Evolutionary conservation across 108 stramenopile species (phyloP), one percentile per base, ranked within the genome.

Genomic region (Discostella pseudostelligera): DNA sequence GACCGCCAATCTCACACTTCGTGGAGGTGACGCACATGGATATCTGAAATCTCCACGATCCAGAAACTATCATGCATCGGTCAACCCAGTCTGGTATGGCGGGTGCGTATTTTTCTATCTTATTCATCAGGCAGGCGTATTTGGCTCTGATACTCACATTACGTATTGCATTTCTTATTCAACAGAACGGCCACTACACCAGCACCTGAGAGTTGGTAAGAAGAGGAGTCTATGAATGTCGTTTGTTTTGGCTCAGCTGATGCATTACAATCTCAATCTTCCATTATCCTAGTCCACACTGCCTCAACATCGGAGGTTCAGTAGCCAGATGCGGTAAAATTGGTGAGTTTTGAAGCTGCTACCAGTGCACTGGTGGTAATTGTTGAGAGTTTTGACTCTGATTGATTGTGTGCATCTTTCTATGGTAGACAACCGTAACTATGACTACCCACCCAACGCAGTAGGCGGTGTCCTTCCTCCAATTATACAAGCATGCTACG

Each of bases 381-480:
- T 48, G 21, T 22, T 8, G 22, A 19, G 0, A 19, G 14, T 1
- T 22, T 17, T 14, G 22, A 16, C 2, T 48, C 47, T 48, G 14
- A 48, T 17, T 8, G 19, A 8, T 8, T n/a, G n/a, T n/a, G n/a
- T n/a, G 5, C 32, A 32, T 32, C 4, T 32, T 32, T 32, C 5
- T 32, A 32, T 81, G 16, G 22, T 56, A 17, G 45, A 42, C 7
- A 60, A 62, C 45, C 67, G 61, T 14, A 83, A 81, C 45, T 84
- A 87, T 42, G 81, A 84, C 56, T 43, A 40, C 2, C 81, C 81
- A 25, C 48, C 54, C 9, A 84, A 87, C 21, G 53, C 53, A 1
- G 13, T 68, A 0, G 79, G 76, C 10, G 55, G 74, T 7, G 45
- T 70, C 24, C 74, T 87, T 55, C 62, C 82, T 19, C 57, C 69